Conservation (phyloP, 345 rosid genomes). For the Eucalyptus marginata region DNA sequence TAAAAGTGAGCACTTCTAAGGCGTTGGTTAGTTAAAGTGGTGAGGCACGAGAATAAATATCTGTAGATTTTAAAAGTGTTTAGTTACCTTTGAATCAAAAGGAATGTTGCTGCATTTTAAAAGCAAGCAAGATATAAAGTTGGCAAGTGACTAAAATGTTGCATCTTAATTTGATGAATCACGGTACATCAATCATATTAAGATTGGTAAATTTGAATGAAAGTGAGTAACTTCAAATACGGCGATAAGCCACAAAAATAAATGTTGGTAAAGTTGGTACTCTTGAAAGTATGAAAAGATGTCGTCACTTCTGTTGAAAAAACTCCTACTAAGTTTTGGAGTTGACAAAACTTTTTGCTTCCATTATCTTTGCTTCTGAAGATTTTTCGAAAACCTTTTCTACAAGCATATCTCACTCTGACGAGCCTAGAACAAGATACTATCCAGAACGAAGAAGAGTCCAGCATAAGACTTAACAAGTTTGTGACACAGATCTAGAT, state of each 20-base stretch:
- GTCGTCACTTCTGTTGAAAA: too few species aligned
- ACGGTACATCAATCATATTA: not conserved
- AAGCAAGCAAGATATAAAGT: not conserved
- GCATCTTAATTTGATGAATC: not conserved
- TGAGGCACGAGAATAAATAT: not conserved
- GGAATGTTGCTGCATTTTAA: not conserved
- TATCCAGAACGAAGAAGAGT: too few species aligned
- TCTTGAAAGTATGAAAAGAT: not conserved
- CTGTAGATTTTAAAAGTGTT: not conserved
- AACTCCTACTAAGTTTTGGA: too few species aligned
- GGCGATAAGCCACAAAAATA: fast-evolving
- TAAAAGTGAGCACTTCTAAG: not conserved
- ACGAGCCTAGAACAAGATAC: too few species aligned
- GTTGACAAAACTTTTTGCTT: too few species aligned
- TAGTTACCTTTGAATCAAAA: not conserved
- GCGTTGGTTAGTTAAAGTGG: not conserved
- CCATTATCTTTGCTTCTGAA: too few species aligned
- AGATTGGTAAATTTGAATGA: not conserved
- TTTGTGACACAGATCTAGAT: too few species aligned
- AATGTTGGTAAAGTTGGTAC: not conserved
- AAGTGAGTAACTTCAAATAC: not conserved
- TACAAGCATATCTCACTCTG: fast-evolving
- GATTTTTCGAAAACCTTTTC: too few species aligned
- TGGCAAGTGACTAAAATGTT: not conserved
- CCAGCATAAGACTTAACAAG: too few species aligned